Evolutionary conservation across 1,284 basidiomycete genomes (phyloP).

Genomic region (Pseudozyma tsukubaensis): DNA sequence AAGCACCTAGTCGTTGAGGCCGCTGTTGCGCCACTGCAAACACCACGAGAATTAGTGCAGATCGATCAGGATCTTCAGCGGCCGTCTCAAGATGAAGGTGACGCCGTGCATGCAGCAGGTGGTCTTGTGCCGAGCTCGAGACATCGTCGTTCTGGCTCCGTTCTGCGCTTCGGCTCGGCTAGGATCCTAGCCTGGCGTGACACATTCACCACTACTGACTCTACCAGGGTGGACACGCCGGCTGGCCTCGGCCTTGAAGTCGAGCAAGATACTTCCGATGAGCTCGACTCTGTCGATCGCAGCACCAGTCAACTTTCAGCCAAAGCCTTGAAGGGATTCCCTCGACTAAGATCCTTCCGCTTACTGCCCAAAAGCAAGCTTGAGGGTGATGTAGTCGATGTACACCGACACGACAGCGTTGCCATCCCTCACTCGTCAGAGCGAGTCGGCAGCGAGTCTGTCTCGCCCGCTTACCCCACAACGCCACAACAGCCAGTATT

Average conservation of each 20-base stretch:
- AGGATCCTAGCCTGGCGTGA: slow-evolving; percentile 29
- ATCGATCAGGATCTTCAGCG: background rate
- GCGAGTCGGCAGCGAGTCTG: background rate
- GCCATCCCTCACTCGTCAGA: background rate
- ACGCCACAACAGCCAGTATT: background rate
- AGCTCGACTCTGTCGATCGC: background rate
- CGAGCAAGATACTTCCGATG: background rate
- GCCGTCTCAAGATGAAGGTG: background rate
- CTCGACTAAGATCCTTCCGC: slow-evolving; percentile 26
- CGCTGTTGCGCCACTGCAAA: background rate
- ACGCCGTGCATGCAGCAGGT: background rate
- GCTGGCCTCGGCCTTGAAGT: slow-evolving; percentile 20
- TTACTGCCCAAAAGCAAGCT: slow-evolving; percentile 5
- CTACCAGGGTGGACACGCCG: background rate
- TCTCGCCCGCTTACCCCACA: background rate
- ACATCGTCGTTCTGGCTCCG: slow-evolving; percentile 35
- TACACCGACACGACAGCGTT: background rate
- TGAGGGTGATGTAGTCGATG: background rate
- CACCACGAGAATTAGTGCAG: background rate
- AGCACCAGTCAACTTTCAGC: background rate
- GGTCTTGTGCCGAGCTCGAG: background rate
- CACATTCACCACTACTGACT: background rate
- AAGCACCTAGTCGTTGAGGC: background rate
- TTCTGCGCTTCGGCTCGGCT: slow-evolving; percentile 22
- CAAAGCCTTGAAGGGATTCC: slow-evolving; percentile 10